phyloP scores from a whole-genome alignment of 2,329 filamentous ascomycete genomes.

The Amphichorda felina region DNA sequence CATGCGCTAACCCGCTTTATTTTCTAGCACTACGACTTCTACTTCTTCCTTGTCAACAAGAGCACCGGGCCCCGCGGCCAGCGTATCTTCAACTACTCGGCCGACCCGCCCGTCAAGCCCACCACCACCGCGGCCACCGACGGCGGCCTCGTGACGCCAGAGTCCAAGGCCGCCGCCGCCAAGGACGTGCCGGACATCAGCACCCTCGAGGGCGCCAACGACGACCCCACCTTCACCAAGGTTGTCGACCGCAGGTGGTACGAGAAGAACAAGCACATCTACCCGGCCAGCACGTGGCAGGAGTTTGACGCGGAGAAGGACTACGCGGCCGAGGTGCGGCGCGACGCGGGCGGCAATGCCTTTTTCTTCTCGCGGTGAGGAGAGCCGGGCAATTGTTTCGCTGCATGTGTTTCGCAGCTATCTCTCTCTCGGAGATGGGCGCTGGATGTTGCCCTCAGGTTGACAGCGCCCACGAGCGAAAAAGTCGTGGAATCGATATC shows the following conservation, averaged over 20 bases:
- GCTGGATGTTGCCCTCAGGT: too few species aligned
- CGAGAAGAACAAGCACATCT: constrained; percentile 96
- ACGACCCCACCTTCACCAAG: constrained; percentile 76
- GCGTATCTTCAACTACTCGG: constrained; percentile 65
- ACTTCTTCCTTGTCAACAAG: constrained; percentile 91
- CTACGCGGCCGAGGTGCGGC: constrained; percentile 64
- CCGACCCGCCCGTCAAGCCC: constrained; percentile 29
- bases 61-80: constrained; percentile 60
- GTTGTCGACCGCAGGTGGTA: constrained; percentile 97
- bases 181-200: constrained; percentile 32
- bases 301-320: constrained; percentile 87
- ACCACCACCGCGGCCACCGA: constrained; percentile 2
- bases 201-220: constrained; percentile 59
- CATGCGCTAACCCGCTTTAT: constrained; percentile 8
- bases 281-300: constrained; percentile 90
- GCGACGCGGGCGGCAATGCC: constrained; percentile 79
- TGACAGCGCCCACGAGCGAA: too few species aligned
- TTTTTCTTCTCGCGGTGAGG: constrained; percentile 64
- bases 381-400: too few species aligned
- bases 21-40: constrained; percentile 84
- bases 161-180: constrained; percentile 23
- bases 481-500: too few species aligned
- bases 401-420: too few species aligned
- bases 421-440: too few species aligned
- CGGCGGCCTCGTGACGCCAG: constrained; percentile 14